Base-by-base conservation (phyloP, 2,329 filamentous ascomycete genomes). In the Diaporthe sp. region DNA sequence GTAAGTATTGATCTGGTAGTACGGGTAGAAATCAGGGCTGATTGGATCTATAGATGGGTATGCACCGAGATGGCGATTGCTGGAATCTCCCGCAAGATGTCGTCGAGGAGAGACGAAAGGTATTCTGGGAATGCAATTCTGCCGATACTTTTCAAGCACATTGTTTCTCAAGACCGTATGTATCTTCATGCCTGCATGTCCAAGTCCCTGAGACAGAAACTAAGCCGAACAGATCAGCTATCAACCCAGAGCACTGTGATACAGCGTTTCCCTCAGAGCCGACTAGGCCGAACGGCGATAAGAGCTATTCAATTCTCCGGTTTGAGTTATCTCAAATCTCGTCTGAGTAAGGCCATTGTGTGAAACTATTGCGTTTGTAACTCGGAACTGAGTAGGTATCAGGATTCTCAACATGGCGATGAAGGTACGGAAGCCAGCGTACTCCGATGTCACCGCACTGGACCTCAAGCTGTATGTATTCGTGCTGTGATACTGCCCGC, bases 91-190 rank as follows among this genome's bases (percentile, higher is more conserved):
- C 67, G 25, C 67, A 55, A 17, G 67, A 58, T 42, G 67, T 71
- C 15, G 67, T 55, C 38, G 67, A 71, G 67, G 67, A 71, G 22
- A 28, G 67, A 58, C 67, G 67, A 33, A 71, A 71, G 33, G 67
- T 71, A 30, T 71, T 71, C 33, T 71, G 67, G 67, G 67, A 71
- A 57, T 71, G 67, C n/a, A 71, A 71, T 58, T 52, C 67, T 58
- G 67, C 67, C 38, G 67, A 71, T 7, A 71, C 58, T 12, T 71
- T 71, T 38, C 67, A 71, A n/a, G 67, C 67, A 58, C 67, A 71
- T 58, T 71, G 67, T 25, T 71, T 71, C 50, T 71, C 67, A 58
- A 58, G 67, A 30, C 67, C 67, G 67, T 71, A 58, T 58, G 67
- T 71, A 13, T 6, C 22, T 25, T 22, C 47, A 28, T 13, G 3